phyloP scores from a whole-genome alignment of 257 asterid genomes.

The Gynochthodes officinalis region DNA sequence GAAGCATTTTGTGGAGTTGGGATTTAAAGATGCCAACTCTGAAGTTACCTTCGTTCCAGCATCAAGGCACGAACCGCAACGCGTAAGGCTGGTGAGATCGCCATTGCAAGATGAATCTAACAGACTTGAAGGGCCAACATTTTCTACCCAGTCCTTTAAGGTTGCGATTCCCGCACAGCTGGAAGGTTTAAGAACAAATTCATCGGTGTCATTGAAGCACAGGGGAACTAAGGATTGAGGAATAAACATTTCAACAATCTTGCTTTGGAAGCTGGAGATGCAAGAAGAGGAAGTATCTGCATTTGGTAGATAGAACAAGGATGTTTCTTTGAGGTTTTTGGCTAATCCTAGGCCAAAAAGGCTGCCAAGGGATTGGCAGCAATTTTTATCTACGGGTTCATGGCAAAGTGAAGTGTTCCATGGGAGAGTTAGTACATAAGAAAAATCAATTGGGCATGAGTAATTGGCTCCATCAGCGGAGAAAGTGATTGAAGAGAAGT shows the following conservation, averaged over 20 bases:
- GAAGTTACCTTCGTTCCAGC: constrained; percentile 50
- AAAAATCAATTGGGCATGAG: constrained; percentile 48
- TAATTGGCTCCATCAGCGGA: constrained; percentile 19
- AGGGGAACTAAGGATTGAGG: constrained; percentile 15
- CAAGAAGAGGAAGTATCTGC: constrained; percentile 41
- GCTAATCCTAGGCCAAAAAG: constrained; percentile 51
- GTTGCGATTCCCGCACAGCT: constrained; percentile 53
- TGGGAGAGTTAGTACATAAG: constrained; percentile 48
- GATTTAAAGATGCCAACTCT: constrained; percentile 36
- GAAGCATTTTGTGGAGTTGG: constrained; percentile 49
- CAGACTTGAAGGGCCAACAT: constrained; percentile 20
- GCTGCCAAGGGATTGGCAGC: constrained; percentile 58
- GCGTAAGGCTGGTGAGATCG: constrained; percentile 41
- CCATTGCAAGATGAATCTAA: constrained; percentile 50
- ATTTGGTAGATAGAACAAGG: constrained; percentile 48
- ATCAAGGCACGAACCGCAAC: constrained; percentile 51
- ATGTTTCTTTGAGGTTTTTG: constrained; percentile 35
- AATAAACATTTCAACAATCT: constrained; percentile 24
- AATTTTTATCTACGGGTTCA: constrained; percentile 27
- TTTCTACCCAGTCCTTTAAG: constrained; percentile 34
- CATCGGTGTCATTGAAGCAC: constrained; percentile 48
- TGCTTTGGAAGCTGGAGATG: constrained; percentile 24
- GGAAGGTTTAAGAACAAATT: constrained; percentile 26
- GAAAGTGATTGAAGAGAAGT: constrained; percentile 11
- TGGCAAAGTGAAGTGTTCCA: constrained; percentile 57